phyloP scores from a whole-genome alignment of 495 filamentous ascomycete genomes.

The Lindgomyces ingoldianus region DNA sequence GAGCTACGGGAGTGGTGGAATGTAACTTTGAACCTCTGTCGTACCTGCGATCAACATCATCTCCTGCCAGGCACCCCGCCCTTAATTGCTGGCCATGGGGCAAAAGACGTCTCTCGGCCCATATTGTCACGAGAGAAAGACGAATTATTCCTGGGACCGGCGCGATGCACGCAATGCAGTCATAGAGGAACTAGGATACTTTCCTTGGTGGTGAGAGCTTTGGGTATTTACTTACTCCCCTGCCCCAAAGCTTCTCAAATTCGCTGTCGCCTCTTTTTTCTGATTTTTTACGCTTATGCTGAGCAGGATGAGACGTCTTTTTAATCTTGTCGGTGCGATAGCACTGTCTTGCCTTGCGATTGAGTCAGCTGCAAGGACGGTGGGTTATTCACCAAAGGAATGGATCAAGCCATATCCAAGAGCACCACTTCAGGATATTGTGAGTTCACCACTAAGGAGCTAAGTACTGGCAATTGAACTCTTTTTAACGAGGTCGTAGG shows the following conservation, averaged over 20 bases:
- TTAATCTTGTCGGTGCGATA: conserved; percentile 25
- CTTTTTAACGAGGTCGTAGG: conserved; percentile 42
- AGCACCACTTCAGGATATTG: conserved; percentile 46
- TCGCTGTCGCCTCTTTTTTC: neutral
- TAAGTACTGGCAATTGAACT: neutral
- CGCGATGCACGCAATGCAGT: conserved; percentile 9
- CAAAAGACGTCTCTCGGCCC: conserved; percentile 1
- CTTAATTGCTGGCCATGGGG: too few relatives aligned
- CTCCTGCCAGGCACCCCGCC: neutral
- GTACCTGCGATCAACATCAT: neutral
- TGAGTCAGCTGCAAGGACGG: conserved; percentile 30
- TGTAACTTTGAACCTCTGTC: neutral
- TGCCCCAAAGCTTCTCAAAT: neutral
- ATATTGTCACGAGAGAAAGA: conserved; percentile 9
- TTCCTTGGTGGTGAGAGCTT: neutral
- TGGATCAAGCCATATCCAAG: conserved; percentile 44
- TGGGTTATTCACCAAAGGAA: conserved; percentile 35
- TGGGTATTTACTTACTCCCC: conserved; percentile 6
- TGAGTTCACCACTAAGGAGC: conserved; percentile 13
- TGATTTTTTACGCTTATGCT: neutral
- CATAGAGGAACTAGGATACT: conserved; percentile 5
- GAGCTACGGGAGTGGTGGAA: conserved; percentile 25
- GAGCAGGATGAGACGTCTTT: conserved; percentile 25
- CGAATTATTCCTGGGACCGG: neutral
- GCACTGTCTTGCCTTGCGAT: conserved; percentile 31